phyloP scores from a whole-genome alignment of 441 rosid genomes.

The Pelargonium australe region DNA sequence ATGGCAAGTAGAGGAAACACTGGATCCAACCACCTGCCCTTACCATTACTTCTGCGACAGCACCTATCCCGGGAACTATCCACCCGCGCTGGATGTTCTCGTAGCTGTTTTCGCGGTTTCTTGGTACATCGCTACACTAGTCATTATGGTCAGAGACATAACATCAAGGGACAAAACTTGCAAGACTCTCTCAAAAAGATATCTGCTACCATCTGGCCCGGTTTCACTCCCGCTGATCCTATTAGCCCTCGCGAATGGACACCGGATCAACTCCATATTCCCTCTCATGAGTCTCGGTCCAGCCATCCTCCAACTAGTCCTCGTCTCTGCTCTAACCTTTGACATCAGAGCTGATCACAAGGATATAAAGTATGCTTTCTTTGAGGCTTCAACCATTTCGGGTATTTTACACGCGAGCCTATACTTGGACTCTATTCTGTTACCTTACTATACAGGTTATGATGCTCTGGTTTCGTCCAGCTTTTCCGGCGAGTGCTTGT shows the following conservation, averaged over 20 bases:
- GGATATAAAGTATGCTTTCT: constrained; percentile 48
- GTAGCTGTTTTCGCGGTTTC: constrained; percentile 35
- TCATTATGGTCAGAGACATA: constrained; percentile 34
- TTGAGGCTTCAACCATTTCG: constrained; percentile 67
- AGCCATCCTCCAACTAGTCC: constrained; percentile 50
- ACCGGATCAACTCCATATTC: constrained; percentile 49
- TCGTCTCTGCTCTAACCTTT: constrained; percentile 51
- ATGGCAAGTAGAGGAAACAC: constrained; percentile 81
- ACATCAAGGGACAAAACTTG: constrained; percentile 28
- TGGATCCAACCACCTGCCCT: constrained; percentile 69
- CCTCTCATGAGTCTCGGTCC: constrained; percentile 61
- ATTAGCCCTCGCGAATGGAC: constrained; percentile 59
- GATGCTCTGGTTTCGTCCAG: constrained; percentile 59
- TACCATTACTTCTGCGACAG: constrained; percentile 79
- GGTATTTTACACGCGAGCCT: constrained; percentile 71
- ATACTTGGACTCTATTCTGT: constrained; percentile 58
- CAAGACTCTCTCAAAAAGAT: constrained; percentile 34
- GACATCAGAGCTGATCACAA: constrained; percentile 37
- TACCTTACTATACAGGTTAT: constrained; percentile 77
- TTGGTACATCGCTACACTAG: constrained; percentile 39
- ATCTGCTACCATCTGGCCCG: constrained; percentile 63
- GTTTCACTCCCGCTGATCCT: constrained; percentile 51
- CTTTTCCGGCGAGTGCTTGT: constrained; percentile 59
- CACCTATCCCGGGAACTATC: constrained; percentile 48
- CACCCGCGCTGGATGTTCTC: constrained; percentile 35